Evolutionary conservation across 805 yeast genomes (phyloP).

Genomic region (Dipodascus geniculatus): DNA sequence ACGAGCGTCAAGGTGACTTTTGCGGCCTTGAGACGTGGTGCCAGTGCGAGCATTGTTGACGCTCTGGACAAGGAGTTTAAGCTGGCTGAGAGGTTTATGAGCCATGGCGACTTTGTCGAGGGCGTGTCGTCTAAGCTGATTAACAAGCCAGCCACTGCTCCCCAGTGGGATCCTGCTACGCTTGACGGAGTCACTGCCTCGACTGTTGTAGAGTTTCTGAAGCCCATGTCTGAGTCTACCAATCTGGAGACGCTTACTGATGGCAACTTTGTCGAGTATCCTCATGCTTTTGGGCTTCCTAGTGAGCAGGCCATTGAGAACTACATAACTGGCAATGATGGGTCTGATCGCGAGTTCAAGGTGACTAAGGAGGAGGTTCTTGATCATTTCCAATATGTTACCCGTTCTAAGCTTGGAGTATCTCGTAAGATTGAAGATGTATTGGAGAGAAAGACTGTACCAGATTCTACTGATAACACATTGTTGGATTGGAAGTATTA

Average conservation of each 20-base stretch:
- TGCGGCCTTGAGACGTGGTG: constrained; percentile 53
- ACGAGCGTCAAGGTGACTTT: constrained; percentile 66
- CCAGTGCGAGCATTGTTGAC: constrained; percentile 43
- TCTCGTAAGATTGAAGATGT: constrained; percentile 46
- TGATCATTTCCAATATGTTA: constrained; percentile 43
- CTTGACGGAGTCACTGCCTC: constrained; percentile 26
- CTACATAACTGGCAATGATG: constrained; percentile 61
- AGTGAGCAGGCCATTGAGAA: constrained; percentile 49
- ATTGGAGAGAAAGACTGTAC: constrained; percentile 44
- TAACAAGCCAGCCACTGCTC: constrained; percentile 43
- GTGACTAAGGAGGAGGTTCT: constrained; percentile 59
- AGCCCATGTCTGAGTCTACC: constrained; percentile 18
- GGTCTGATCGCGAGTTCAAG: constrained; percentile 50
- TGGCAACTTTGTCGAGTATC: constrained; percentile 35
- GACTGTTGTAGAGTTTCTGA: constrained; percentile 20
- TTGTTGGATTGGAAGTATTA: constrained; percentile 39
- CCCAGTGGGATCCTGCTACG: constrained; percentile 39
- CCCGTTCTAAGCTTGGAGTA: constrained; percentile 45
- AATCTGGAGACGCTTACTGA: constrained; percentile 24
- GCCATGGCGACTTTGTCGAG: constrained; percentile 43
- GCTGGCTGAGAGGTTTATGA: constrained; percentile 67
- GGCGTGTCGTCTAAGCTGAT: constrained; percentile 33
- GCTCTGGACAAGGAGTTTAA: constrained; percentile 64
- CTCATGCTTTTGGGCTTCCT: constrained; percentile 72
- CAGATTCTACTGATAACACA: constrained; percentile 31